phyloP scores from a whole-genome alignment of 805 yeast genomes.

The Saccharomyces jurei region DNA sequence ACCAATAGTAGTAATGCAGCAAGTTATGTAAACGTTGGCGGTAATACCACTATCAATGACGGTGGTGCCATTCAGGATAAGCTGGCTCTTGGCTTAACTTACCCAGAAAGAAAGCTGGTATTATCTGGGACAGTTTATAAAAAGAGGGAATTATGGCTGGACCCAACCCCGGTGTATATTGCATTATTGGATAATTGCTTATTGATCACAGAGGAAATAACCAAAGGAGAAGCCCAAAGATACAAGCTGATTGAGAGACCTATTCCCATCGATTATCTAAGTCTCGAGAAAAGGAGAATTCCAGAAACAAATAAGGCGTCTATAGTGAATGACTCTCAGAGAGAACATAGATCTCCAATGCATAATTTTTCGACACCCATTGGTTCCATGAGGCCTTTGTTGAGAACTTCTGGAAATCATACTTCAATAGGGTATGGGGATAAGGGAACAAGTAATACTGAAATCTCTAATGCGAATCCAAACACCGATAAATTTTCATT shows the following conservation, averaged over 20 bases:
- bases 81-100: conserved; percentile 40
- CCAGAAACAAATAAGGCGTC: background rate
- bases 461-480: conserved; percentile 13
- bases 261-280: conserved; percentile 50
- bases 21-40: background rate
- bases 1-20: conserved; percentile 17
- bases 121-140: conserved; percentile 50
- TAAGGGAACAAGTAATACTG: conserved; percentile 3
- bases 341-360: background rate
- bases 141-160: conserved; percentile 58
- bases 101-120: conserved; percentile 48
- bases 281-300: conserved; percentile 39
- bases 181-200: conserved; percentile 66
- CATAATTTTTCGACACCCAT: conserved; percentile 12
- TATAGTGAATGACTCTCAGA: background rate
- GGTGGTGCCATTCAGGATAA: conserved; percentile 14
- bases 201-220: conserved; percentile 51
- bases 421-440: conserved; percentile 9
- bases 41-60: background rate
- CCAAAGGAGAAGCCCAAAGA: conserved; percentile 31
- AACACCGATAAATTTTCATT: conserved; percentile 28
- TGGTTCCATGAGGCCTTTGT: conserved; percentile 17
- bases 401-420: conserved; percentile 17
- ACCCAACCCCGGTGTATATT: conserved; percentile 42
- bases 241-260: conserved; percentile 48